Evolutionary conservation across 176 grass and related monocot genomes (phyloP).

Genomic region (Saccharum officinarum): DNA sequence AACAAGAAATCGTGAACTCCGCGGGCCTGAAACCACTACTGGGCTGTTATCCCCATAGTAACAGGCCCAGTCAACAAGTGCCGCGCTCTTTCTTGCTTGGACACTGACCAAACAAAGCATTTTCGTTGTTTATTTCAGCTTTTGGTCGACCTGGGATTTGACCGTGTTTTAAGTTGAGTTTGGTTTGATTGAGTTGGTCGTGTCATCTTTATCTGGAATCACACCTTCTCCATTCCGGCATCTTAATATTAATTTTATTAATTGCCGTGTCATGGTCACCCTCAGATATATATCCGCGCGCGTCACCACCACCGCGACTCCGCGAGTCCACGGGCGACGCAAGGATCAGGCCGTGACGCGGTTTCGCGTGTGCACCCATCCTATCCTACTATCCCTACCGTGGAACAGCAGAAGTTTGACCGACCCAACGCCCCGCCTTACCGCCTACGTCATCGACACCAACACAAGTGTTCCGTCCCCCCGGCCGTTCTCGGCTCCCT

Average conservation of each 20-base stretch:
- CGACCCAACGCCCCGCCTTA: no score
- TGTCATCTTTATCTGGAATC: conserved; percentile 12
- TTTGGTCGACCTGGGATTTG: background rate
- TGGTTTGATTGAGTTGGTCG: background rate
- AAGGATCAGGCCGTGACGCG: conserved; percentile 34
- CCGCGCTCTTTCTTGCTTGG: background rate
- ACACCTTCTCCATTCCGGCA: background rate
- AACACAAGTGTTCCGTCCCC: background rate
- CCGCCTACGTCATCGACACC: background rate
- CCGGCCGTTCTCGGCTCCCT: background rate
- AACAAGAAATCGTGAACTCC: background rate
- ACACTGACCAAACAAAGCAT: background rate
- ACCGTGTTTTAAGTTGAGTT: background rate
- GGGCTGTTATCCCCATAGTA: no score
- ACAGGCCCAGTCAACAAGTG: background rate
- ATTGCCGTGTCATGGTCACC: background rate
- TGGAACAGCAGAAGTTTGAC: conserved; percentile 12
- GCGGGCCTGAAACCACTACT: background rate
- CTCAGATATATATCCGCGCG: background rate
- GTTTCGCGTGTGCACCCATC: background rate
- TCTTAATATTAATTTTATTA: background rate
- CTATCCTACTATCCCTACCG: background rate
- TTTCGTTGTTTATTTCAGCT: background rate
- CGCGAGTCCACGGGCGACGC: background rate
- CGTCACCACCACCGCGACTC: background rate